A percentile compares a stretch with the other conserved stretches of the same genome.
Conservation (phyloP, 1,139 yeast genomes). For the Debaryomyces fabryi region DNA sequence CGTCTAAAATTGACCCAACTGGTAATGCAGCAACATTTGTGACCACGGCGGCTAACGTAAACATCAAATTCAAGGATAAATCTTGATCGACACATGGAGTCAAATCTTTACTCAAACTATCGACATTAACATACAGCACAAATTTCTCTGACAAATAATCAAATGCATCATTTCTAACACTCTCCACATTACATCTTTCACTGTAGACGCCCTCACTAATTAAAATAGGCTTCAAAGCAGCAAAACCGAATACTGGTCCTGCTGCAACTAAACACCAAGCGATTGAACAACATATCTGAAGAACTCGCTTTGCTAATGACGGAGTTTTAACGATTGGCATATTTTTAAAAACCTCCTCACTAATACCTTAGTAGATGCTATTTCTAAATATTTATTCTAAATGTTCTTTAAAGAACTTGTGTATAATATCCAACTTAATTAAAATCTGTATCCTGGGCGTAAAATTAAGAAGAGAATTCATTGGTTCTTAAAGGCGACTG, state of each 20-base stretch:
- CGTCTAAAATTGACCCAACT: constrained; percentile 78
- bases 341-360: not conserved
- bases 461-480: not conserved
- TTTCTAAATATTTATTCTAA: not conserved
- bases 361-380: not conserved
- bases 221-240: constrained; percentile 85
- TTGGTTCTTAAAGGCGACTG: not conserved
- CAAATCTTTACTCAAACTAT: not conserved
- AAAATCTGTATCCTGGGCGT: not conserved
- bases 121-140: not conserved
- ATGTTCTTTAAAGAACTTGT: not conserved
- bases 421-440: not conserved
- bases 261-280: constrained; percentile 89
- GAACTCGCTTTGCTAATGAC: constrained; percentile 24
- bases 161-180: constrained; percentile 9
- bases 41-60: constrained; percentile 82
- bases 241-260: constrained; percentile 93
- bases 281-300: constrained; percentile 61
- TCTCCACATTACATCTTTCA: constrained; percentile 48
- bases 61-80: constrained; percentile 75
- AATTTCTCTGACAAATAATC: constrained; percentile 18
- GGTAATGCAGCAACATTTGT: constrained; percentile 84
- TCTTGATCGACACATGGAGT: constrained; percentile 71
- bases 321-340: constrained; percentile 16
- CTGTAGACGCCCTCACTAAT: constrained; percentile 76